Percentiles rank a stretch among this genome's conserved stretches.
Evolutionary conservation across 1,284 basidiomycete genomes (phyloP).

Genomic region (Blastosporella zonata): DNA sequence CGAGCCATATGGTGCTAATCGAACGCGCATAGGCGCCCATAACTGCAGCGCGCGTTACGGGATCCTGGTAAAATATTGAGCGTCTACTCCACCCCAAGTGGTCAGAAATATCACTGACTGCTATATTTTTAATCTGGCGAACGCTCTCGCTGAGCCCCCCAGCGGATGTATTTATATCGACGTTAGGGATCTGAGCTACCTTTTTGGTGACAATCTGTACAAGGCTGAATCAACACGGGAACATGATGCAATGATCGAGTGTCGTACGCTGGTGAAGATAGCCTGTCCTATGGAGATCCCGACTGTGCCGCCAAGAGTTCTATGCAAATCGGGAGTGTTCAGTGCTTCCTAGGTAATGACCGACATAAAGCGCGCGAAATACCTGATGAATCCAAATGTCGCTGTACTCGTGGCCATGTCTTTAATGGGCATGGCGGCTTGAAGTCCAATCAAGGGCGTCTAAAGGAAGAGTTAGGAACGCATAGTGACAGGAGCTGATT

Average conservation of each 20-base stretch:
- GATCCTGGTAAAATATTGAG: conserved; percentile 37
- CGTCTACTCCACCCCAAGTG: neutral
- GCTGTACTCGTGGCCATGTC: conserved; percentile 79
- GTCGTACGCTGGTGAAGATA: conserved; percentile 58
- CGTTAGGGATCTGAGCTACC: conserved; percentile 44
- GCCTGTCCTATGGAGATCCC: conserved; percentile 73
- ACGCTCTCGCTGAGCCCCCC: conserved; percentile 58
- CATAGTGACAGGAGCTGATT: conserved; percentile 3
- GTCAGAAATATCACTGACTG: conserved; percentile 33
- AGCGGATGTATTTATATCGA: conserved; percentile 49
- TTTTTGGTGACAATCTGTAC: conserved; percentile 48
- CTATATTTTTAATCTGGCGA: conserved; percentile 47
- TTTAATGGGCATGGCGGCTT: conserved; percentile 79
- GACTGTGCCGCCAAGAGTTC: conserved; percentile 75
- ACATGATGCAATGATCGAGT: neutral
- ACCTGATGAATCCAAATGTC: conserved; percentile 72
- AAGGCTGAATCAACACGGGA: neutral
- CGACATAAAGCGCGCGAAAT: conserved; percentile 11
- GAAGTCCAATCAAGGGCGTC: conserved; percentile 67
- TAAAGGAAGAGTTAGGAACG: conserved; percentile 21
- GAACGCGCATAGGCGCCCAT: conserved; percentile 70
- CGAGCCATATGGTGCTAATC: conserved; percentile 72
- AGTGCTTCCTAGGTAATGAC: neutral
- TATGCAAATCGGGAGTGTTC: conserved; percentile 22
- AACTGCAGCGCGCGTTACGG: conserved; percentile 44